These are phyloP conservation scores for Thelonectria olida DNA, from an alignment of 2,329 filamentous ascomycete genomes.

Conservation along the genomic window DNA sequence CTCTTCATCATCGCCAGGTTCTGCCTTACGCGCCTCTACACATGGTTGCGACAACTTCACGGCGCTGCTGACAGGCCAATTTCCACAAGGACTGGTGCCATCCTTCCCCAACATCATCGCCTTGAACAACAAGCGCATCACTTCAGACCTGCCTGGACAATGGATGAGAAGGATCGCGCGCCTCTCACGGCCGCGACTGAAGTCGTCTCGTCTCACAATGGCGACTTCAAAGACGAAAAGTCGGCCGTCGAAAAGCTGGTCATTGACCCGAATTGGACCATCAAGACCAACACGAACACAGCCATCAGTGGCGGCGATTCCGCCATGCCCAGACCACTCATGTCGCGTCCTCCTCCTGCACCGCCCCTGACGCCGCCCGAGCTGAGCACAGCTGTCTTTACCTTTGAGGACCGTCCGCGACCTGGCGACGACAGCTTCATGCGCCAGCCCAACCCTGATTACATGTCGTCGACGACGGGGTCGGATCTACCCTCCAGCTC, in stretches of 20 bases:
- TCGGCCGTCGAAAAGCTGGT: slow-evolving; percentile 28
- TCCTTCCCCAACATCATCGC: slow-evolving; percentile 29
- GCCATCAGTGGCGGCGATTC: slow-evolving; percentile 34
- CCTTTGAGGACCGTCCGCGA: slow-evolving; percentile 50
- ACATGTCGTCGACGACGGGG: slow-evolving; percentile 50
- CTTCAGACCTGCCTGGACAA: slow-evolving; percentile 33
- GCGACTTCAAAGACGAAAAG: slow-evolving; percentile 21
- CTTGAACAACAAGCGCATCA: slow-evolving; percentile 19
- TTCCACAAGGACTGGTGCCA: slow-evolving; percentile 22
- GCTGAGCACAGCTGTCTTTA: slow-evolving; percentile 53
- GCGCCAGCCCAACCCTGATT: slow-evolving; percentile 61
- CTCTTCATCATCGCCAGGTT: slow-evolving; percentile 47
- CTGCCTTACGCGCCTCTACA: slow-evolving; percentile 37
- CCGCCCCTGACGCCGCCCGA: slow-evolving; percentile 60
- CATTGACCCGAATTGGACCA: slow-evolving; percentile 40
- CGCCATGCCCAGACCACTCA: slow-evolving; percentile 41
- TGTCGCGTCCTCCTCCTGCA: slow-evolving; percentile 54
- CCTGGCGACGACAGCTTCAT: slow-evolving; percentile 49
- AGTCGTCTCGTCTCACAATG: slow-evolving; percentile 1
- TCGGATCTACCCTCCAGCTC: slow-evolving; percentile 37
- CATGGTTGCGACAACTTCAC: slow-evolving; percentile 41
- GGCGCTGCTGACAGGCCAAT: slow-evolving; percentile 35
- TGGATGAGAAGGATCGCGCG: slow-evolving; percentile 39
- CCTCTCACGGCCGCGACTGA: slow-evolving; percentile 13
- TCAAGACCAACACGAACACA: slow-evolving; percentile 10